Evolutionary conservation across 2,329 filamentous ascomycete species (phyloP).

Genomic region (Fusarium transvaalense): DNA sequence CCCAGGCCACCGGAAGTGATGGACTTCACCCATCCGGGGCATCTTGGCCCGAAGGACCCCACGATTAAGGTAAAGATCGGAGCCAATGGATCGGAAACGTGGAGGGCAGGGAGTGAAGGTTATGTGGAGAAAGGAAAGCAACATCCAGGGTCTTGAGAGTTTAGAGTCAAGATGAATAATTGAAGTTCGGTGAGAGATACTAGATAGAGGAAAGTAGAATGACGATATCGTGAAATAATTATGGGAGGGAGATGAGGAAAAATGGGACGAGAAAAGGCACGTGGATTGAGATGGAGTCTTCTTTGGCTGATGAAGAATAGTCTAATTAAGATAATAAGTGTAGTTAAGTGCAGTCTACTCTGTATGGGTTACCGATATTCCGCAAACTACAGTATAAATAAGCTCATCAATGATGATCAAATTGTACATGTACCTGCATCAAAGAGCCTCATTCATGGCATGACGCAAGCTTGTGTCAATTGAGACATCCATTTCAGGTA

Average conservation of each 20-base stretch:
- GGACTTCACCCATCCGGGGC: constrained; percentile 14
- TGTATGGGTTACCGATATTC: accelerated
- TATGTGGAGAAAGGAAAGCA: constrained; percentile 20
- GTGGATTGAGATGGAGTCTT: neutral
- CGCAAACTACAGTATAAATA: neutral
- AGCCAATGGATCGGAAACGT: constrained; percentile 52
- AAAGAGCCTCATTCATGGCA: neutral
- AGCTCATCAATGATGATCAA: neutral
- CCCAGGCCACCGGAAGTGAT: neutral
- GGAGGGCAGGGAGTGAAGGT: constrained; percentile 32
- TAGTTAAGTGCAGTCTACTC: too few relatives aligned
- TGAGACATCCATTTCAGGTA: neutral
- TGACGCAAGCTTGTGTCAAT: neutral
- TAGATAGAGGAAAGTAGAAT: neutral
- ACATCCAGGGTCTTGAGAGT: constrained; percentile 7
- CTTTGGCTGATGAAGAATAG: neutral
- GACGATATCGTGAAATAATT: neutral
- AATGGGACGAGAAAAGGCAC: neutral
- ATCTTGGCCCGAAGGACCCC: constrained; percentile 31
- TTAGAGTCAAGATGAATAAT: neutral
- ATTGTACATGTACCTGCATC: neutral
- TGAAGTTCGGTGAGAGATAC: constrained; percentile 31
- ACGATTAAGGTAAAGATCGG: constrained; percentile 21
- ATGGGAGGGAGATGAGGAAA: neutral
- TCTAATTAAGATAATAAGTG: too few relatives aligned